Conservation (phyloP, 768 basidiomycete species). For the Russula foetens region DNA sequence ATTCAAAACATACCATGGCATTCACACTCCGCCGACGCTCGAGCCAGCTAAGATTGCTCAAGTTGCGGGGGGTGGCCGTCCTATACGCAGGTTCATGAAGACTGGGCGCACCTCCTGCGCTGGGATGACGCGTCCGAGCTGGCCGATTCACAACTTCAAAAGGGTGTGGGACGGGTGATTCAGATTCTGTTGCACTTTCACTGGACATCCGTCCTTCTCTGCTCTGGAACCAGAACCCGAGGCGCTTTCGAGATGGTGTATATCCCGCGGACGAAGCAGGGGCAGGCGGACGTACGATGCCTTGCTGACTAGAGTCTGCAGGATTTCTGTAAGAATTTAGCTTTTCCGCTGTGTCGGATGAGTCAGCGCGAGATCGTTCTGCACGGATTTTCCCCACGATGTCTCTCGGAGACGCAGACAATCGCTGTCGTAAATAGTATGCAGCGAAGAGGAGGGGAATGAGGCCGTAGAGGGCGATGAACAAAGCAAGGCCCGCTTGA, state of each 20-base stretch:
- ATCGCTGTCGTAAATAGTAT: constrained; percentile 20
- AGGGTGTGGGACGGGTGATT: constrained; percentile 27
- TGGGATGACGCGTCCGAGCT: constrained; percentile 45
- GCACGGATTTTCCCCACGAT: constrained; percentile 10
- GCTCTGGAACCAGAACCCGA: constrained; percentile 33
- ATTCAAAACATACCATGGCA: constrained; percentile 46
- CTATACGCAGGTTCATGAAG: constrained; percentile 34
- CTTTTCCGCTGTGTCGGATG: constrained; percentile 36
- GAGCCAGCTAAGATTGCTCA: constrained; percentile 75
- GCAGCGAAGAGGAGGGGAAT: constrained; percentile 36
- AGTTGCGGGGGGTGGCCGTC: constrained; percentile 39
- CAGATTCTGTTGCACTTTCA: constrained; percentile 29
- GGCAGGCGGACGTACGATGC: constrained; percentile 22
- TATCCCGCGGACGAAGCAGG: constrained; percentile 25
- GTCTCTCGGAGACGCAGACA: constrained; percentile 2
- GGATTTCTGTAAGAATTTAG: constrained; percentile 21
- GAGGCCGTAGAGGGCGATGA: constrained; percentile 49
- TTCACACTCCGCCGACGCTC: constrained; percentile 64
- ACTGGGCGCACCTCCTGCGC: constrained; percentile 34
- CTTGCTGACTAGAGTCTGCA: constrained; percentile 14
- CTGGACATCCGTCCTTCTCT: constrained; percentile 32
- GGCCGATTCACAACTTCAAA: constrained; percentile 46
- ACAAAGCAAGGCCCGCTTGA: constrained; percentile 56
- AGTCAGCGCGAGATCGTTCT: constrained; percentile 27
- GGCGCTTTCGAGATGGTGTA: constrained; percentile 28